A percentile compares a stretch with the other conserved stretches of the same genome.
phyloP scores from a whole-genome alignment of 2,329 filamentous ascomycete species.

The Fusarium sp. region DNA sequence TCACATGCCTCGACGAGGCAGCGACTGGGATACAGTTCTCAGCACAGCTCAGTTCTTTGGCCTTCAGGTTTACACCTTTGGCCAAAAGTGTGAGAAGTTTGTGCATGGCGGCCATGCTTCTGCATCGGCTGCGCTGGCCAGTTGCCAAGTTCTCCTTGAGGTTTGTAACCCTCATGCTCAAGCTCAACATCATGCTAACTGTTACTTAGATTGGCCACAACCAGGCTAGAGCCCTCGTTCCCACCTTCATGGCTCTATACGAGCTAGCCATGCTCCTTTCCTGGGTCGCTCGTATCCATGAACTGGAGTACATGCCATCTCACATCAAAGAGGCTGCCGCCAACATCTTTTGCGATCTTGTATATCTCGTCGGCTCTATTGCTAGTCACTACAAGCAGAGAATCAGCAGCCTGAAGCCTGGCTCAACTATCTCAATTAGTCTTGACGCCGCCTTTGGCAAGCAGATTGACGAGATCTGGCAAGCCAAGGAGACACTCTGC shows the following conservation, averaged over 20 bases:
- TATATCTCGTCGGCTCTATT: conserved; percentile 50
- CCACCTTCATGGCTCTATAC: conserved; percentile 54
- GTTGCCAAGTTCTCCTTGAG: conserved; percentile 53
- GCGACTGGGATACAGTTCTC: conserved; percentile 55
- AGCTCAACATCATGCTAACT: neutral
- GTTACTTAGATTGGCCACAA: conserved; percentile 51
- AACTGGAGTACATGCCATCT: conserved; percentile 48
- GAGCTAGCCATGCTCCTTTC: conserved; percentile 53
- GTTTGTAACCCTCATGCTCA: conserved; percentile 33
- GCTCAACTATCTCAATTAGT: conserved; percentile 45
- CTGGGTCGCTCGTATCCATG: conserved; percentile 51
- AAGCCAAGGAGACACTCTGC: conserved; percentile 47
- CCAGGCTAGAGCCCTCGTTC: conserved; percentile 52
- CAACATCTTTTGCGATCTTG: conserved; percentile 50
- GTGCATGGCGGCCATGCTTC: conserved; percentile 29
- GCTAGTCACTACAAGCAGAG: conserved; percentile 50
- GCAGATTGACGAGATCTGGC: conserved; percentile 50
- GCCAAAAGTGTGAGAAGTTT: conserved; percentile 46
- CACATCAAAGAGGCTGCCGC: conserved; percentile 48
- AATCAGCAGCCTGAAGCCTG: conserved; percentile 46
- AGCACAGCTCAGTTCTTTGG: conserved; percentile 56
- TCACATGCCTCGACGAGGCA: conserved; percentile 55
- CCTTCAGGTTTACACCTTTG: conserved; percentile 53
- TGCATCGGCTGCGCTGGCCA: conserved; percentile 50
- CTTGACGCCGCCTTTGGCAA: conserved; percentile 52